Conservation (phyloP, 2,329 filamentous ascomycete genomes). For the Bretziella fagacearum region DNA sequence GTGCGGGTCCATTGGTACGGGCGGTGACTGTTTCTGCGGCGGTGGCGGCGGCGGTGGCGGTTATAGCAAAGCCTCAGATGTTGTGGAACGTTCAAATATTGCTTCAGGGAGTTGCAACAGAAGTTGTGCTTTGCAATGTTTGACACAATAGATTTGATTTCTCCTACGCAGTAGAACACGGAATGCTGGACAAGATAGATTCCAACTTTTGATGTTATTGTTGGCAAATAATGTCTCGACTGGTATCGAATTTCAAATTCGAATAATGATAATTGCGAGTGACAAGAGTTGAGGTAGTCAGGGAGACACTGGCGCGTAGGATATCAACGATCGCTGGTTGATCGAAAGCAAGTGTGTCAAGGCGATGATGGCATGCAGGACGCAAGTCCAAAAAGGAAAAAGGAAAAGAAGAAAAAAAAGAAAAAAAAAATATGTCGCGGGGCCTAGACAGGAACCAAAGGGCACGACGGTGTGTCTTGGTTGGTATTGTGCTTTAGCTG, state of each 20-base stretch:
- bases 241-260: too few species aligned
- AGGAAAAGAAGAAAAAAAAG: neutral
- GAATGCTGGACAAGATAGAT: too few species aligned
- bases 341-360: neutral
- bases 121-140: too few species aligned
- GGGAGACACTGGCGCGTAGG: neutral
- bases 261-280: neutral
- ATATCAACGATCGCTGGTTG: neutral
- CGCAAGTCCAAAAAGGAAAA: neutral
- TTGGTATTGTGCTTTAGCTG: too few species aligned
- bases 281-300: neutral
- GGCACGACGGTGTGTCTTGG: too few species aligned
- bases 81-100: neutral
- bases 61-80: constrained; percentile 1
- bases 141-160: too few species aligned
- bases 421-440: neutral
- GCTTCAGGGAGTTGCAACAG: too few species aligned
- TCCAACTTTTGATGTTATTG: too few species aligned
- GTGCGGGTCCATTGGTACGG: constrained; percentile 10
- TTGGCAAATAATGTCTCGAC: too few species aligned
- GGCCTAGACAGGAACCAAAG: neutral
- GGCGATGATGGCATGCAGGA: neutral
- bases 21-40: neutral
- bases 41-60: neutral
- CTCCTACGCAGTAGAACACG: too few species aligned